Evolutionary conservation across 306 rosid genomes (phyloP).

Genomic region (Ziziphus jujuba): DNA sequence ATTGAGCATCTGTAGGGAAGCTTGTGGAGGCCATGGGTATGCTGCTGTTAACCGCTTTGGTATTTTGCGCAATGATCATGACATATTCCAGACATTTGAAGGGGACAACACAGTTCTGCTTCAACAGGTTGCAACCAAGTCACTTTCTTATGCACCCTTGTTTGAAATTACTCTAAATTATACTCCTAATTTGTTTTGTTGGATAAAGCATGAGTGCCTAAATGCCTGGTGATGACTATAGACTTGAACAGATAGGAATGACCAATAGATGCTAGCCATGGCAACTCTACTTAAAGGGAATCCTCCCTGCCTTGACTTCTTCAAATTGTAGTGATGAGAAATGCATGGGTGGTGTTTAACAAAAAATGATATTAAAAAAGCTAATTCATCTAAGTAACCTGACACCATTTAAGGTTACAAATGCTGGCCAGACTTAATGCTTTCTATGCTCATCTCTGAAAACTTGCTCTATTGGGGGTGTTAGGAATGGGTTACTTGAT

Average conservation of each 20-base stretch:
- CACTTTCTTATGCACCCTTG: conserved; percentile 1
- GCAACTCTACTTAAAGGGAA: background rate
- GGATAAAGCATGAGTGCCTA: conserved; percentile 2
- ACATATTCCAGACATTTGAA: conserved; percentile 96
- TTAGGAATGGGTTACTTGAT: no score
- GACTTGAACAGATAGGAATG: conserved; percentile 2
- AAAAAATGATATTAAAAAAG: background rate
- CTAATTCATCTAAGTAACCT: background rate
- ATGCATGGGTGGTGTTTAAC: background rate
- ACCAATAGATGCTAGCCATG: background rate
- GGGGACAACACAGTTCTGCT: conserved; percentile 98
- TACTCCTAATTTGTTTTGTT: background rate
- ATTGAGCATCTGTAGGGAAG: conserved; percentile 89
- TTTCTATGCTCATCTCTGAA: no score
- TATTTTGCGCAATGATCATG: conserved; percentile 88
- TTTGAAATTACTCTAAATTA: conserved; percentile 4
- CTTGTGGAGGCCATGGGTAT: conserved; percentile 99
- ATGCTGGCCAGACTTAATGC: no score
- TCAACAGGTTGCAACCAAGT: conserved; percentile 66
- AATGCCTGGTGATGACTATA: background rate
- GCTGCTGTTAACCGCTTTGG: conserved; percentile 96
- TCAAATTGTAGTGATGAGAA: background rate
- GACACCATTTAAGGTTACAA: no score
- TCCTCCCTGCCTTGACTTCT: background rate
- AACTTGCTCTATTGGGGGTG: no score